A percentile compares a stretch with the other conserved stretches of the same genome.
Evolutionary conservation across 306 rosid species (phyloP).

Genomic region (Mimosa pudica): DNA sequence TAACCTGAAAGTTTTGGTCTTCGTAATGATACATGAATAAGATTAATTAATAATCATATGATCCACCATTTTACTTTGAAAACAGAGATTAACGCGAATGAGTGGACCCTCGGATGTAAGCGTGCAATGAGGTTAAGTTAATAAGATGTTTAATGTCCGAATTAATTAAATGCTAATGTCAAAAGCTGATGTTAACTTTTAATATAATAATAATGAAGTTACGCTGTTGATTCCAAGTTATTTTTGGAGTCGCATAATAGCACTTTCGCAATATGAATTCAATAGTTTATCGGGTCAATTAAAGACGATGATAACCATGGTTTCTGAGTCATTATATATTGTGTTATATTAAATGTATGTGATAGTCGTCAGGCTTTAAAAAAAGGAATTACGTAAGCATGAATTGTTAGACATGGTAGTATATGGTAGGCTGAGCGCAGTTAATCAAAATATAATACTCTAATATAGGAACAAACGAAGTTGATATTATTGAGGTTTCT

Average conservation of each 20-base stretch:
- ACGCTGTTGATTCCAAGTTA: slow-evolving; percentile 19
- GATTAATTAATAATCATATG: not conserved
- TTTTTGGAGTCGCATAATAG: slow-evolving; percentile 20
- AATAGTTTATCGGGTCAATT: slow-evolving; percentile 33
- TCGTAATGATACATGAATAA: not conserved
- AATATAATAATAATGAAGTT: slow-evolving; percentile 36
- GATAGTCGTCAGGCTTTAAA: not conserved
- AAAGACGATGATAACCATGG: slow-evolving; percentile 9
- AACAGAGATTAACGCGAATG: slow-evolving; percentile 27
- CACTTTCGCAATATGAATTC: slow-evolving; percentile 15
- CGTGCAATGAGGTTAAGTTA: slow-evolving; percentile 30
- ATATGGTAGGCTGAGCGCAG: not conserved
- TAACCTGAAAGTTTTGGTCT: slow-evolving; percentile 2
- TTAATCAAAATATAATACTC: not conserved
- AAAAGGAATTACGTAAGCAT: not conserved
- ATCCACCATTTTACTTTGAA: slow-evolving; percentile 19
- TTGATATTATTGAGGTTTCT: not conserved
- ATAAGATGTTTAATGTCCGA: slow-evolving; percentile 44
- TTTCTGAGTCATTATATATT: not conserved
- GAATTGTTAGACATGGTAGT: not conserved
- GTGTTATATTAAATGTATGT: not conserved
- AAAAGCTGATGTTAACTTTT: slow-evolving; percentile 31
- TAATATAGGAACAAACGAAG: not conserved
- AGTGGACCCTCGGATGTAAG: slow-evolving; percentile 49
- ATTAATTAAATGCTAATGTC: slow-evolving; percentile 36